phyloP scores from a whole-genome alignment of 2,329 filamentous ascomycete species.

The Scopulariopsis brevicaulis region DNA sequence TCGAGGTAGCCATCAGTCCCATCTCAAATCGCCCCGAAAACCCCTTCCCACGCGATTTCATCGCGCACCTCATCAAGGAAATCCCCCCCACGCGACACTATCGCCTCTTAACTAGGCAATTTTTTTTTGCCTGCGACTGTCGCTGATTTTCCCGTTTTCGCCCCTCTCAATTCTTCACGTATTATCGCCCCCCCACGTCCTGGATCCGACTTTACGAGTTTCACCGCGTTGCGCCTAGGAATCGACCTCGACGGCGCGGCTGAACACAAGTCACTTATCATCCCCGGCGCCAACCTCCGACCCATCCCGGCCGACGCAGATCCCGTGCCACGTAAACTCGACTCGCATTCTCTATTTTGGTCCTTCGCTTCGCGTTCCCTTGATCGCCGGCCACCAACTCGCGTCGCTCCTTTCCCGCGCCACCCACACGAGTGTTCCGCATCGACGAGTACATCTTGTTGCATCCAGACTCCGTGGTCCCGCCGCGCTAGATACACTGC shows the following conservation, averaged over 20 bases:
- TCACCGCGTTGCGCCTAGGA: background rate
- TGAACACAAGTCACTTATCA: background rate
- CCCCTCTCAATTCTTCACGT: background rate
- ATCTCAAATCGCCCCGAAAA: constrained; percentile 40
- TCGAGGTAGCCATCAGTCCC: constrained; percentile 18
- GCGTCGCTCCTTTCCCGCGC: background rate
- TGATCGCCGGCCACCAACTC: background rate
- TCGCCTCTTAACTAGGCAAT: constrained; percentile 10
- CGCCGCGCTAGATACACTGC: background rate
- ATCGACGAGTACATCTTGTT: background rate
- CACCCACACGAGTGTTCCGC: background rate
- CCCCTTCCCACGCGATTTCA: constrained; percentile 43
- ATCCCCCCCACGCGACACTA: constrained; percentile 26
- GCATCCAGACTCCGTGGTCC: background rate
- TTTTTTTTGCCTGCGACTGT: constrained; percentile 5
- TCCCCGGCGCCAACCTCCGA: background rate
- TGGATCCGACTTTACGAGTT: background rate
- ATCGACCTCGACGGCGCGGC: background rate
- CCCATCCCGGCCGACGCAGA: background rate
- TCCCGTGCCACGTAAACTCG: background rate
- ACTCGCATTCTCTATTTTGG: background rate
- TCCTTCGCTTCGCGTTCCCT: background rate
- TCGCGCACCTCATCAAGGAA: constrained; percentile 29
- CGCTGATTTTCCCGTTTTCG: background rate
- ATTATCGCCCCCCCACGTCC: background rate